Base-by-base conservation (phyloP, 1,284 basidiomycete genomes). In the Microbotryum silenes-acaulis region DNA sequence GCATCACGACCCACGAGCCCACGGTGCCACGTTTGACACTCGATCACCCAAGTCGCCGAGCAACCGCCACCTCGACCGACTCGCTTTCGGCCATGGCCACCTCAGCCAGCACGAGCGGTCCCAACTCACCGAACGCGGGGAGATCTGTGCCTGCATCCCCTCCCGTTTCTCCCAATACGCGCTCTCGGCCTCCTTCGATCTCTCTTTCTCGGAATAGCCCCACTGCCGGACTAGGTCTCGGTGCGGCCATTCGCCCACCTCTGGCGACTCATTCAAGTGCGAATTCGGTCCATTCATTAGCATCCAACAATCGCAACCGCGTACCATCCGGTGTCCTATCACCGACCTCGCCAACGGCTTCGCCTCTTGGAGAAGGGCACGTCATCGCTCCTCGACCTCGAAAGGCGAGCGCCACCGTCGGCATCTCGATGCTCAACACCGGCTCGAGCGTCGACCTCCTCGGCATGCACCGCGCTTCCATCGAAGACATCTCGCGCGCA, bases 321-420 rank as follows among this genome's bases (percentile, higher is more conserved):
- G 37, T 42, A 42, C 37, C 37, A 42, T 48, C 62, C 25, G 29
- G 48, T 5, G 25, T 44, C 21, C 16, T 37, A 18, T 49, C 33
- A 23, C 42, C 46, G 10, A 10, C 55, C 16, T n/a, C 54, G 2
- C 27, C 45, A 46, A 48, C 59, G 49, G 7, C 3, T 48, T 44
- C 9, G 16, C 29, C 25, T 23, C 42, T 57, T n/a, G 29, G 37
- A 2, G 48, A 44, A 18, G 37, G 37, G 37, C 37, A 42, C 37
- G 12, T 42, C 18, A n/a, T 48, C 7, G 21, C 53, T 5, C 33
- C 46, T 6, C 59, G 64, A 1, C 59, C 62, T 12, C 56, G 64
- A 2, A 68, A 68, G 25, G 67, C 67, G 10, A 66, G 64, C 56
- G 67, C 67, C 1, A 68, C 67, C 2, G 62, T 68, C 20, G 64